Evolutionary conservation across 805 yeast species (phyloP).

Genomic region (Zygosaccharomyces siamensis): DNA sequence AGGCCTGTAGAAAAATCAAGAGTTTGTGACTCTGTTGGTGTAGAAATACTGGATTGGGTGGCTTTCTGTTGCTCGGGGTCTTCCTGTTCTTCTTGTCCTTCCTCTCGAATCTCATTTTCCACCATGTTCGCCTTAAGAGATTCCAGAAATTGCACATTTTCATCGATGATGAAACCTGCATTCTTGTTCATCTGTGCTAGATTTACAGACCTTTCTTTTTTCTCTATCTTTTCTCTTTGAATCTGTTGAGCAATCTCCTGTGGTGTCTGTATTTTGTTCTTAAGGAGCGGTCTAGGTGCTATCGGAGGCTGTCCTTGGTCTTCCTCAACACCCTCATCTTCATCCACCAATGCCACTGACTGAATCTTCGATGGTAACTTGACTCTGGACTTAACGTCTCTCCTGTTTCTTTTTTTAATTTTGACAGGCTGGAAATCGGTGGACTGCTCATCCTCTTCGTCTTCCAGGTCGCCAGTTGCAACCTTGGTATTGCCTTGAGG

Average conservation of each 20-base stretch:
- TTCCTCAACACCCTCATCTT: constrained; percentile 37
- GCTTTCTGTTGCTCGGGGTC: neutral
- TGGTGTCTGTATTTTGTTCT: constrained; percentile 5
- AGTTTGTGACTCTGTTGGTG: neutral
- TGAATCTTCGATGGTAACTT: constrained; percentile 30
- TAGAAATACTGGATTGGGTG: too few species aligned
- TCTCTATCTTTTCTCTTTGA: constrained; percentile 27
- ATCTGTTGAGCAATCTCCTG: constrained; percentile 39
- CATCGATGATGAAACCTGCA: constrained; percentile 38
- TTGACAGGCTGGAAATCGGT: constrained; percentile 37
- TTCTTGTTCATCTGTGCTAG: constrained; percentile 14
- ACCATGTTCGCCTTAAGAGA: constrained; percentile 15
- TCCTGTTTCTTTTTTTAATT: constrained; percentile 38
- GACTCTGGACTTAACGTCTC: constrained; percentile 29
- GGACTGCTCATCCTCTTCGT: constrained; percentile 20
- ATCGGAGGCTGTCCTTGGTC: constrained; percentile 1
- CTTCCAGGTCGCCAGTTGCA: constrained; percentile 20
- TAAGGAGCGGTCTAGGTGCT: constrained; percentile 19
- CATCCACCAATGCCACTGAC: constrained; percentile 34
- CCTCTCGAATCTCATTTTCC: constrained; percentile 1
- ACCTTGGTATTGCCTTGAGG: constrained; percentile 19
- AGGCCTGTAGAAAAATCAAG: constrained; percentile 28
- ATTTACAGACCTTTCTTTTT: constrained; percentile 17
- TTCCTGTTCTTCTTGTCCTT: neutral
- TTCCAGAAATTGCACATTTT: constrained; percentile 34